phyloP scores from a whole-genome alignment of 2,329 filamentous ascomycete genomes.

The Talaromyces sp. region DNA sequence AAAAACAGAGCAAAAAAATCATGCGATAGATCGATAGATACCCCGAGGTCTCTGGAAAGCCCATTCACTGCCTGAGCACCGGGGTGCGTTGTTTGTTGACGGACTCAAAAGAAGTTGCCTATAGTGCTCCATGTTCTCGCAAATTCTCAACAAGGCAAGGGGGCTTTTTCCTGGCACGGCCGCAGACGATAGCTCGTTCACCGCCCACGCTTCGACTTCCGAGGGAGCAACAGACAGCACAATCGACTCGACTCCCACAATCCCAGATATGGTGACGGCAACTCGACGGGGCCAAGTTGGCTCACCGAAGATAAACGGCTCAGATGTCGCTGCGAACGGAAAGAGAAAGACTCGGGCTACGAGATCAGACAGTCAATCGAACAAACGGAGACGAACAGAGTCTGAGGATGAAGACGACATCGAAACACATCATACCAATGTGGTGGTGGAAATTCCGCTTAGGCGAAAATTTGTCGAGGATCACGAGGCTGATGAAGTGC shows the following conservation, averaged over 20 bases:
- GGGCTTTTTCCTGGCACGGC: conserved; percentile 31
- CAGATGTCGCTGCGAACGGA: conserved; percentile 16
- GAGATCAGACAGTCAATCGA: conserved; percentile 19
- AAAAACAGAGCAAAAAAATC: background rate
- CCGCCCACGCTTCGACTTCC: conserved; percentile 8
- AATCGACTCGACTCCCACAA: conserved; percentile 2
- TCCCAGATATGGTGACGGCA: conserved; percentile 29
- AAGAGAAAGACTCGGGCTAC: conserved; percentile 28
- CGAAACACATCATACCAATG: conserved; percentile 7
- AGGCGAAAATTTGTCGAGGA: conserved; percentile 4
- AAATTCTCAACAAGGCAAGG: conserved; percentile 37
- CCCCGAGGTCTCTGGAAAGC: background rate
- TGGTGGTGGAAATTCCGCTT: conserved; percentile 14
- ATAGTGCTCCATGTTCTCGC: conserved; percentile 34
- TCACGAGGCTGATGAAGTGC: conserved; percentile 3
- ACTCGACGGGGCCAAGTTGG: conserved; percentile 23
- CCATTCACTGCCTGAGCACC: background rate
- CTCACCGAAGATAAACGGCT: conserved; percentile 13
- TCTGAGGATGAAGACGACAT: conserved; percentile 3
- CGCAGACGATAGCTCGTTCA: conserved; percentile 9
- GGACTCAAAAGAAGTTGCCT: conserved; percentile 1
- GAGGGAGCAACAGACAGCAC: conserved; percentile 8
- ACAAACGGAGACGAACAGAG: conserved; percentile 28
- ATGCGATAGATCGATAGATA: background rate
- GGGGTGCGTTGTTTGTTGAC: background rate